Base-by-base conservation (phyloP, 1,284 basidiomycete genomes). In the Cryptococcus floricola region DNA sequence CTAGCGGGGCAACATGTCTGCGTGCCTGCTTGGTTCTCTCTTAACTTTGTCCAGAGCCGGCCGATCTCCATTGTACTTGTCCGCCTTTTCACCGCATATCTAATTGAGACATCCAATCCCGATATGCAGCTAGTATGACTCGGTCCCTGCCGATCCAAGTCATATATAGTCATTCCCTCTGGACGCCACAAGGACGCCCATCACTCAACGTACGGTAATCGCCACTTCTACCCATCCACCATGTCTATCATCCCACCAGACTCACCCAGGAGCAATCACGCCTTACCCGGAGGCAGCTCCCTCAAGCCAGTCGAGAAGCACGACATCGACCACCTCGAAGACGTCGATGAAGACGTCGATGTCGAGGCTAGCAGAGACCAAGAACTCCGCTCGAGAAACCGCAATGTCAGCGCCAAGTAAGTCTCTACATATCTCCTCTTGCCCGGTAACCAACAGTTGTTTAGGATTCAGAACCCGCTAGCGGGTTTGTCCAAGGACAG, bases 391-490 rank as follows among this genome's bases (percentile, higher is more conserved):
- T 47, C 48, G 13, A 56, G 62, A 42, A 64, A 64, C 52, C 48
- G 54, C 23, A 67, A 65, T 46, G 53, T 60, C 38, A 62, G 55
- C 23, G 65, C 65, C 44, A 67, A 65, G 65, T 67, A 53, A 58
- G 65, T 61, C 2, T 13, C 4, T 19, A 19, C 13, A 14, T 12
- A n/a, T 13, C 23, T 34, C 6, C 25, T 18, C 28, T 12, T 25
- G 8, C 10, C 19, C 19, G 13, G 19, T 2, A 37, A 2, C 13
- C 2, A 39, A 12, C 16, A 16, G n/a, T 5, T 18, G 28, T 27
- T 13, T 41, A 69, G 65, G 57, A 69, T 69, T 37, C 66, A 67
- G 52, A 67, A 67, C 57, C 67, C 67, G 8, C 59, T 69, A n/a
- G 52, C 49, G 18, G 66, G 66, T 28, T 46, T 69, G 16, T 54